Conservation (phyloP, 192 early-diverging fungal genomes). For the Cetraspora pellucida region DNA sequence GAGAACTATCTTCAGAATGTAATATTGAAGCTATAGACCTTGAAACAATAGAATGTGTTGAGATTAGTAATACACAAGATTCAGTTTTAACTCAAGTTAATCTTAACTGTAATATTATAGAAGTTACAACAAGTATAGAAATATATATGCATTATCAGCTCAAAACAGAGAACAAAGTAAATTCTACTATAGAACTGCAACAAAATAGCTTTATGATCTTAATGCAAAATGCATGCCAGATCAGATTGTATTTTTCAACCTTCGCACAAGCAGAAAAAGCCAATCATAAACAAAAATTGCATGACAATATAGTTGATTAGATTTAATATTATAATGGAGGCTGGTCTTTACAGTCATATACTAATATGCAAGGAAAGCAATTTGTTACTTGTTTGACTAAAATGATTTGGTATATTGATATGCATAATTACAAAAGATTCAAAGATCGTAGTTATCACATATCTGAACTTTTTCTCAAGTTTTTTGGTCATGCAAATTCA, state of each 20-base stretch:
- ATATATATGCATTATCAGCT: no score
- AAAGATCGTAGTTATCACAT: not conserved
- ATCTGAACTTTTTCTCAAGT: not conserved
- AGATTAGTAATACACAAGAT: not conserved
- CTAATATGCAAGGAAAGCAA: not conserved
- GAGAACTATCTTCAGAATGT: not conserved
- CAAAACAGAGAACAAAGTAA: not conserved
- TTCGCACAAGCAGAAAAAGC: not conserved
- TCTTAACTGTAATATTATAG: not conserved
- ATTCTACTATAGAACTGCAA: no score
- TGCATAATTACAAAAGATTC: not conserved
- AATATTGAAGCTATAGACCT: not conserved
- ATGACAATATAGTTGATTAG: not conserved
- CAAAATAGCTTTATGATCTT: not conserved
- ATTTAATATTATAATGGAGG: not conserved
- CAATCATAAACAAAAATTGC: not conserved
- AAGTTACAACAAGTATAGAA: no score
- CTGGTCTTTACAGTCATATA: not conserved
- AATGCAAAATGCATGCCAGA: not conserved
- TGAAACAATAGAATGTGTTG: not conserved
- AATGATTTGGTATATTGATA: conserved; percentile 16
- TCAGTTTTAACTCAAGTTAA: not conserved
- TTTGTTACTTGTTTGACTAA: no score
- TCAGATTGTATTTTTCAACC: not conserved
- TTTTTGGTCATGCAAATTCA: conserved; percentile 4